Evolutionary conservation across 2,329 filamentous ascomycete genomes (phyloP).

Genomic region (Diaporthe citrichinensis): DNA sequence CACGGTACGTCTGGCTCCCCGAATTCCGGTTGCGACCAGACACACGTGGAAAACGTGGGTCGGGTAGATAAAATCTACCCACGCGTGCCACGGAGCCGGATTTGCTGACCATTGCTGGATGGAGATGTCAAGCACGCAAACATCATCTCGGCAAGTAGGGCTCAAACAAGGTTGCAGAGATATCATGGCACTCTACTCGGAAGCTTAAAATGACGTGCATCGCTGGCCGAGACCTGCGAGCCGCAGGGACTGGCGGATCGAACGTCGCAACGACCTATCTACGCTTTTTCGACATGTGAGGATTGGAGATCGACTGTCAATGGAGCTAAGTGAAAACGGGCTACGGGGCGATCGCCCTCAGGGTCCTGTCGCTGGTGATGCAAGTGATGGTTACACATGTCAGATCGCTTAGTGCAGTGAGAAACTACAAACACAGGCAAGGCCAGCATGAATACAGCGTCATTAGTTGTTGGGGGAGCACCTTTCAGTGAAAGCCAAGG

Average conservation of each 20-base stretch:
- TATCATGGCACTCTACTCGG: background rate
- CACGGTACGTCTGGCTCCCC: background rate
- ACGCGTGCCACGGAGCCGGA: background rate
- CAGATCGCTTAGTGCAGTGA: background rate
- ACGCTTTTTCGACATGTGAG: background rate
- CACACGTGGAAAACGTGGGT: background rate
- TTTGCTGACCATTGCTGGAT: background rate
- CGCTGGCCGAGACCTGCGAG: background rate
- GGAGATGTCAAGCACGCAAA: background rate
- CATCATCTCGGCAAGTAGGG: too few species aligned
- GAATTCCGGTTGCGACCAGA: constrained; percentile 1
- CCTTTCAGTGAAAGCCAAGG: background rate
- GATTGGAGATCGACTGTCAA: background rate
- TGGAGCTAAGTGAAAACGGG: background rate
- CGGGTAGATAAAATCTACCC: background rate
- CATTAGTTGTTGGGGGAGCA: background rate
- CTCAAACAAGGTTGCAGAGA: background rate
- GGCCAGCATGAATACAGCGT: constrained; percentile 3
- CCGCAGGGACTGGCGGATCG: background rate
- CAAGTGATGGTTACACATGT: background rate
- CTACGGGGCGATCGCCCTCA: background rate
- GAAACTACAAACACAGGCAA: background rate
- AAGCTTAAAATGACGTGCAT: constrained; percentile 21
- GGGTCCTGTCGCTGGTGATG: background rate
- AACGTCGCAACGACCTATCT: background rate